A percentile compares a stretch with the other conserved stretches of the same genome.
Evolutionary conservation across 2,329 filamentous ascomycete genomes (phyloP).

Genomic region (Aspergillus costaricaensis): DNA sequence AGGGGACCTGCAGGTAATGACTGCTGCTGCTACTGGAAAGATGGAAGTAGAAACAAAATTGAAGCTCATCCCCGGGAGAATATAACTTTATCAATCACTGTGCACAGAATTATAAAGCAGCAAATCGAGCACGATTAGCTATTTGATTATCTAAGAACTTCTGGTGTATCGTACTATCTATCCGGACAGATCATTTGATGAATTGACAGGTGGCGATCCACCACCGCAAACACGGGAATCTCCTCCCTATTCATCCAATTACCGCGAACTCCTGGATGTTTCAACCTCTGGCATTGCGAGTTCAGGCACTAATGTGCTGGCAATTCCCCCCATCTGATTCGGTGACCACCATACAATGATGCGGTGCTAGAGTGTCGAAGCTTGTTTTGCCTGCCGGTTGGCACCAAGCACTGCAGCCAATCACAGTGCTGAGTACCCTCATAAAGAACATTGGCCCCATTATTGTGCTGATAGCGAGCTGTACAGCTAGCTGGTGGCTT

Average conservation of each 20-base stretch:
- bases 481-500: not conserved
- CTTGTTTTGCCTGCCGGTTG: slow-evolving; percentile 6
- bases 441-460: not conserved
- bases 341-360: slow-evolving; percentile 2
- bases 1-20: no score
- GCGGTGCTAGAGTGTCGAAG: not conserved
- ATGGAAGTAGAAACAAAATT: no score
- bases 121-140: not conserved
- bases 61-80: no score
- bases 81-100: no score
- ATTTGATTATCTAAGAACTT: not conserved
- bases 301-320: not conserved
- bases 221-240: not conserved
- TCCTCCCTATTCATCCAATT: not conserved
- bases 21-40: no score
- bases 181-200: not conserved
- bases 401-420: slow-evolving; percentile 2
- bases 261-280: not conserved
- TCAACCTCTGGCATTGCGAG: not conserved
- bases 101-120: no score
- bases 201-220: not conserved
- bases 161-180: not conserved
- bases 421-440: not conserved
- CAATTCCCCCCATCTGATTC: not conserved
- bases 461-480: not conserved